A percentile compares a stretch with the other conserved stretches of the same genome.
phyloP scores from a whole-genome alignment of 164 flowering plant species.

The Berberis thunbergii region DNA sequence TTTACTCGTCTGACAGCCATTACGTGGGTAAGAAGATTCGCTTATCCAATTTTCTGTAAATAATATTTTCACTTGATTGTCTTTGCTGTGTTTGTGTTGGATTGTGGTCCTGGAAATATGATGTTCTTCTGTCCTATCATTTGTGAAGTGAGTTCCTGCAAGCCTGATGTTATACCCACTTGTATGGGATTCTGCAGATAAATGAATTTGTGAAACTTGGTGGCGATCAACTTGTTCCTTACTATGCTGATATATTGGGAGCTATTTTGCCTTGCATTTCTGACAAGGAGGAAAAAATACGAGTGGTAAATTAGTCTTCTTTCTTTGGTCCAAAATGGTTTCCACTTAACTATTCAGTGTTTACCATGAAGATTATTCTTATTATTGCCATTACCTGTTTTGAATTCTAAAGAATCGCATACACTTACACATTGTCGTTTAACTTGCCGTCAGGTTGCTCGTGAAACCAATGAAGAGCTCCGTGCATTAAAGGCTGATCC shows the following conservation, averaged over 20 bases:
- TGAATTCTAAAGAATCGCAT: not conserved
- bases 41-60: not conserved
- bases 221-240: constrained; percentile 92
- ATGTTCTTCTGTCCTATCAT: too few relatives aligned
- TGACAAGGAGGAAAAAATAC: constrained; percentile 92
- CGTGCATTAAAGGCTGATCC: constrained; percentile 72
- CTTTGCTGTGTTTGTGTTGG: not conserved
- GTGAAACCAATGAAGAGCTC: constrained; percentile 95
- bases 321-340: not conserved
- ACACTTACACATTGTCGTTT: not conserved
- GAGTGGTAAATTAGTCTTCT: constrained; percentile 52
- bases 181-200: constrained; percentile 40
- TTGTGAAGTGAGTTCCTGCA: too few relatives aligned
- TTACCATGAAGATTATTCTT: too few relatives aligned
- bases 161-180: too few relatives aligned
- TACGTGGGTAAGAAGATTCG: constrained; percentile 68
- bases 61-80: not conserved
- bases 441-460: constrained; percentile 61
- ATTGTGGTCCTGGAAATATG: too few relatives aligned
- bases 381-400: not conserved
- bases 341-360: too few relatives aligned
- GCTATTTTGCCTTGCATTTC: constrained; percentile 94
- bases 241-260: constrained; percentile 87
- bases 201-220: constrained; percentile 98
- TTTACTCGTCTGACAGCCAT: constrained; percentile 89